These are phyloP conservation scores for Heritiera fomes DNA, from an alignment of 345 rosid genomes.

Conservation along the genomic window DNA sequence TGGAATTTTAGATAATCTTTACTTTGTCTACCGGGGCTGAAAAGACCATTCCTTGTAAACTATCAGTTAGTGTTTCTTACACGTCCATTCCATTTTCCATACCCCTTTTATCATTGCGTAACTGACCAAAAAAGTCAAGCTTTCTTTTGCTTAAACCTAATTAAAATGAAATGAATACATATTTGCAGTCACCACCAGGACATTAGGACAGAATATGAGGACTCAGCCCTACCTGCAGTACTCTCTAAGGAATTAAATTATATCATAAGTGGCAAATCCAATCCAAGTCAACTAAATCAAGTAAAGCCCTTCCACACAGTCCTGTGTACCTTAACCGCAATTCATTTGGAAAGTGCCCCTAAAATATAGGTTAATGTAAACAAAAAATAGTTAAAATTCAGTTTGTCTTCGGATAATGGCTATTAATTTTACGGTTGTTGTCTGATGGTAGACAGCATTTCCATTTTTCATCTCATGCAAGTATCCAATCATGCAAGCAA, in stretches of 20 bases:
- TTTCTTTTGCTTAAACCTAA: not conserved
- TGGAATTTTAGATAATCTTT: not conserved
- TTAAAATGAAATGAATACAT: not conserved
- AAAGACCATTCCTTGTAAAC: not conserved
- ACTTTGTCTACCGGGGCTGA: not conserved
- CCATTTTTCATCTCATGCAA: conserved; percentile 26
- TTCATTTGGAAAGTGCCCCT: not conserved
- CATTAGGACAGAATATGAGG: not conserved
- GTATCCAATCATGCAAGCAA: conserved; percentile 18
- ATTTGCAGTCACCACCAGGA: no score
- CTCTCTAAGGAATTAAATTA: not conserved
- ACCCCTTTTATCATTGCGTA: no score
- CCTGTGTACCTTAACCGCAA: not conserved
- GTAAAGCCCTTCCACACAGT: conserved; percentile 1
- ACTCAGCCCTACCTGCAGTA: not conserved
- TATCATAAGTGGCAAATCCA: not conserved
- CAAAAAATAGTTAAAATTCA: conserved; percentile 1
- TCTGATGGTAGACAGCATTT: conserved; percentile 3
- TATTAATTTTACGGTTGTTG: not conserved
- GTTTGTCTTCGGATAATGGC: not conserved
- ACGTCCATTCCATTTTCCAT: not conserved
- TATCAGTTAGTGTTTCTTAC: not conserved
- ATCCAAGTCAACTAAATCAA: conserved; percentile 8
- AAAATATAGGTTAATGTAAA: not conserved
- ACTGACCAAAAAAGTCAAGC: not conserved